Conservation (phyloP, 441 rosid species). For the Jatropha multifida region DNA sequence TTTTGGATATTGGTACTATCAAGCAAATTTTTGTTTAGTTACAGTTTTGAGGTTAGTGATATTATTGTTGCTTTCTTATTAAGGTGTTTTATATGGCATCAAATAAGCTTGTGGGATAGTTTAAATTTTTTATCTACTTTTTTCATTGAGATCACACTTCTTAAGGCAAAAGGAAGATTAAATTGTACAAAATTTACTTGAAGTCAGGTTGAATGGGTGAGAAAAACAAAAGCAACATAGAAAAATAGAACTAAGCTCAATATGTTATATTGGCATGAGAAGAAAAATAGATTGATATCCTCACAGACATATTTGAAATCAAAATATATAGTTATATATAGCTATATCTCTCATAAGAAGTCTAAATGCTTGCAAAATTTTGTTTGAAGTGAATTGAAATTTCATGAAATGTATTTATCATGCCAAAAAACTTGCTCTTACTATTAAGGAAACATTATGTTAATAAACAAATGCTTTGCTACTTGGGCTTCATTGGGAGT, state of each 20-base stretch:
- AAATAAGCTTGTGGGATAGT: neutral
- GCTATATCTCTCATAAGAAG: neutral
- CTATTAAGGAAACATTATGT: no score
- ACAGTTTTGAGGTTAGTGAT: slow-evolving; percentile 76
- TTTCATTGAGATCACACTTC: neutral
- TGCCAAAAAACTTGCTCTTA: no score
- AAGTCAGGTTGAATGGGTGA: neutral
- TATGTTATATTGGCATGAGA: neutral
- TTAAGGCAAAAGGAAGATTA: neutral
- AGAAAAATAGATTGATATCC: neutral
- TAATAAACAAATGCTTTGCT: no score
- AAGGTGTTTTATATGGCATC: neutral
- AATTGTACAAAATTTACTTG: neutral
- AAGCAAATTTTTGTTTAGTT: slow-evolving; percentile 81
- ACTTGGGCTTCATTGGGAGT: no score
- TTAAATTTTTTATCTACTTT: neutral
- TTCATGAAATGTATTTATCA: neutral
- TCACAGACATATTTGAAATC: neutral
- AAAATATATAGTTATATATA: neutral
- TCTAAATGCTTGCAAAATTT: neutral
- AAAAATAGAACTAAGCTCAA: neutral
- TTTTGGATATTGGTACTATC: slow-evolving; percentile 87
- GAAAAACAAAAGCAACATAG: neutral
- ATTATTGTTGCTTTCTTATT: slow-evolving; percentile 17
- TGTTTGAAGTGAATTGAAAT: neutral